phyloP scores from a whole-genome alignment of 106 monocot genomes.

The Amphibolis antarctica region DNA sequence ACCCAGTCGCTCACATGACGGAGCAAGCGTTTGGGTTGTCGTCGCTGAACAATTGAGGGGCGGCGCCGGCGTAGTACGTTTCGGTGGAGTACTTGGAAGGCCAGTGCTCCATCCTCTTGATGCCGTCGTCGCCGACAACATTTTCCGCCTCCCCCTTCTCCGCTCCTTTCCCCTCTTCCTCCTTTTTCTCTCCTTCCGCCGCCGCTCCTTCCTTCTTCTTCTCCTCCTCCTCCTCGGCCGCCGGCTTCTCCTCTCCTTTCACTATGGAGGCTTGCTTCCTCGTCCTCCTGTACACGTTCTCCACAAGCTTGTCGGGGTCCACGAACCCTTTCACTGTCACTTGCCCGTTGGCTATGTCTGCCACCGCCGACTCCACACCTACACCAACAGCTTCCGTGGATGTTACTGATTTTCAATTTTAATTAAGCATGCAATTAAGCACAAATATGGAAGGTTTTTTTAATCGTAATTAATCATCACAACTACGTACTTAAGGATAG shows the following conservation, averaged over 20 bases:
- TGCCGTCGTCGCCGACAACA: conserved; percentile 4
- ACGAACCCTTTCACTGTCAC: conserved; percentile 51
- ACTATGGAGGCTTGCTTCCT: conserved; percentile 40
- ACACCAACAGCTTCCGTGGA: no score
- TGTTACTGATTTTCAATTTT: no score
- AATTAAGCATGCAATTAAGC: no score
- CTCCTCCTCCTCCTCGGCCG: conserved; percentile 11
- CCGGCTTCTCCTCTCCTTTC: conserved; percentile 20
- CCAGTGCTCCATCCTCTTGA: conserved; percentile 35
- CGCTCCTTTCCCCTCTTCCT: conserved; percentile 4
- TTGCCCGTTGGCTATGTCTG: conserved; percentile 32
- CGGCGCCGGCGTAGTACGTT: conserved; percentile 17
- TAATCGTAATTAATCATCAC: no score
- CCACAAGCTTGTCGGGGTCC: conserved; percentile 44
- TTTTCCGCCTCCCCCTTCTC: conserved; percentile 17
- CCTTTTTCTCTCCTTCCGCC: conserved; percentile 17
- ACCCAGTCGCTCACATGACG: conserved; percentile 28
- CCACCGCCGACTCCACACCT: conserved; percentile 71
- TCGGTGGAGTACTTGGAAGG: conserved; percentile 19
- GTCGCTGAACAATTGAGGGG: conserved; percentile 52
- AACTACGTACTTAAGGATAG: no score
- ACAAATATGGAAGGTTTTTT: no score
- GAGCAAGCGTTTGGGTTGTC: conserved; percentile 75
- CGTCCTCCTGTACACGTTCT: conserved; percentile 47
- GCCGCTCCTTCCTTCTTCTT: conserved; percentile 13